A percentile compares a stretch with the other conserved stretches of the same genome.
Evolutionary conservation across 768 basidiomycete species (phyloP).

Genomic region (Calocera cornea): DNA sequence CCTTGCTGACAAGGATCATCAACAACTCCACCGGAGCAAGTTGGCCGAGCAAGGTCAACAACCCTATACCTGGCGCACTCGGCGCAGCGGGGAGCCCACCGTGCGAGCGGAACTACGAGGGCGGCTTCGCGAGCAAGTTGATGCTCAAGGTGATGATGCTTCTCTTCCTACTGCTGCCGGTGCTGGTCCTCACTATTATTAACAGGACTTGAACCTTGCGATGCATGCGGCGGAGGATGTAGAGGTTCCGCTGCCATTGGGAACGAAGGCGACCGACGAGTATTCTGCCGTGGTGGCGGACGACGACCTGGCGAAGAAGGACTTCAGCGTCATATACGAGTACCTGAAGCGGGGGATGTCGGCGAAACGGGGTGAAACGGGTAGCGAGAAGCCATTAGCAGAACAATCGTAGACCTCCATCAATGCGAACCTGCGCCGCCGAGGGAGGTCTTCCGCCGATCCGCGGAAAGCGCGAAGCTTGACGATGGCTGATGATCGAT

Average conservation of each 20-base stretch:
- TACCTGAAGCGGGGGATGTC: conserved; percentile 32
- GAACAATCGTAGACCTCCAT: neutral
- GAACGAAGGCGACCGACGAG: conserved; percentile 45
- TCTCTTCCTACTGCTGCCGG: conserved; percentile 5
- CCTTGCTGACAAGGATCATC: conserved; percentile 65
- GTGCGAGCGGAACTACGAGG: conserved; percentile 69
- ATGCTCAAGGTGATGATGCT: conserved; percentile 57
- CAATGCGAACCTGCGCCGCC: too few relatives aligned
- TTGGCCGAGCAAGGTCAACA: conserved; percentile 77
- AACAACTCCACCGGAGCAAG: conserved; percentile 56
- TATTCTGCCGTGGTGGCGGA: conserved; percentile 45
- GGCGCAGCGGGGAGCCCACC: conserved; percentile 58
- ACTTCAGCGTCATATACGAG: conserved; percentile 71
- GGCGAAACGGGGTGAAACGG: neutral
- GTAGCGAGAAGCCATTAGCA: neutral
- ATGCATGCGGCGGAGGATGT: conserved; percentile 42
- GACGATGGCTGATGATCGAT: neutral
- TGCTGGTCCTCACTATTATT: neutral
- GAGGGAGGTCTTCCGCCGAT: neutral
- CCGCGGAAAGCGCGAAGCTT: neutral
- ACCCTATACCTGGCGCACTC: conserved; percentile 70
- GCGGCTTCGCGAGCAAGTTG: conserved; percentile 68
- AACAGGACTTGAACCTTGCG: conserved; percentile 75
- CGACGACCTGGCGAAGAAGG: conserved; percentile 51
- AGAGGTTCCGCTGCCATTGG: conserved; percentile 47